phyloP scores from a whole-genome alignment of 306 rosid genomes.

The Trifolium repens region DNA sequence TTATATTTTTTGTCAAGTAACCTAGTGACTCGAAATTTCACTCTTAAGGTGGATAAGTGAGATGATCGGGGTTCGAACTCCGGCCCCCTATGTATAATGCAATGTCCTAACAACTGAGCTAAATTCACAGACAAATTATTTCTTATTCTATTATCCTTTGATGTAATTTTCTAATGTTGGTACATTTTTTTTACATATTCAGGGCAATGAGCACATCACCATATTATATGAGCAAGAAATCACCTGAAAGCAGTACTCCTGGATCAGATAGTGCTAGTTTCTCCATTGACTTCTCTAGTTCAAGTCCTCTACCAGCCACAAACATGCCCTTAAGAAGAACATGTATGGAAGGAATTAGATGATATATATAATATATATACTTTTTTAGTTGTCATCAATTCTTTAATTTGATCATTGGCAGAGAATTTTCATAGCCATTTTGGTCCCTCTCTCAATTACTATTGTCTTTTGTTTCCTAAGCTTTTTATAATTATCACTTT shows the following conservation, averaged over 20 bases:
- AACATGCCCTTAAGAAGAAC: slow-evolving; percentile 44
- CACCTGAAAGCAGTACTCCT: slow-evolving; percentile 58
- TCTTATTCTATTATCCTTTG: neutral
- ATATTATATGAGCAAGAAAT: slow-evolving; percentile 56
- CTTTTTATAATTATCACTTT: slow-evolving; percentile 22
- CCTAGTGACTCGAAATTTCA: too few species aligned
- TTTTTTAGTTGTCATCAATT: slow-evolving; percentile 50
- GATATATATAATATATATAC: slow-evolving; percentile 23
- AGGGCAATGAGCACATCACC: slow-evolving; percentile 69
- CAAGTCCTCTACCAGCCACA: slow-evolving; percentile 48
- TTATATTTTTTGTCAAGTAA: too few species aligned
- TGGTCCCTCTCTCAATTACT: slow-evolving; percentile 22
- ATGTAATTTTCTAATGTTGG: slow-evolving; percentile 24
- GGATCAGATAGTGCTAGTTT: slow-evolving; percentile 53
- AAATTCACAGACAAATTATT: neutral
- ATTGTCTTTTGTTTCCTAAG: slow-evolving; percentile 26
- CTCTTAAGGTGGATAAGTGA: too few species aligned
- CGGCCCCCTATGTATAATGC: too few species aligned
- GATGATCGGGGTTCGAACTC: too few species aligned
- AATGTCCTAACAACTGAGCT: too few species aligned
- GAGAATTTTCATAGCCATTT: slow-evolving; percentile 46
- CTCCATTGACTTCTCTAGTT: slow-evolving; percentile 53
- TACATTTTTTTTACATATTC: slow-evolving; percentile 33
- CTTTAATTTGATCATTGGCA: slow-evolving; percentile 45
- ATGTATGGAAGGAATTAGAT: slow-evolving; percentile 35